Evolutionary conservation across 129 eudicot genomes (phyloP).

Genomic region (Chrysanthemum seticuspe): DNA sequence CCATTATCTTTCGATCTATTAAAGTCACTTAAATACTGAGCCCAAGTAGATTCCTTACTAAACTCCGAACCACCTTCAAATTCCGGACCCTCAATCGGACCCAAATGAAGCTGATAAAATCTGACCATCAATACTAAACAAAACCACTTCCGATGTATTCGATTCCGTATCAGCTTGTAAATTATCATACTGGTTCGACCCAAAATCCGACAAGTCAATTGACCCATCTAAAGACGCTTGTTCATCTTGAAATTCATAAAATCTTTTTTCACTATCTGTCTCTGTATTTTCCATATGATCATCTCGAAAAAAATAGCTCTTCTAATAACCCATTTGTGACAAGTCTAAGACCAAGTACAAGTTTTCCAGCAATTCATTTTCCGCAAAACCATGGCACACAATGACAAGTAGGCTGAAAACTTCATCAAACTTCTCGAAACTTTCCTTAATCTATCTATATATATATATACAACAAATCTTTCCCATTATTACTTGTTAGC

Average conservation of each 20-base stretch:
- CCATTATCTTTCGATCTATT: too few species aligned
- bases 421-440: constrained; percentile 74
- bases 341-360: constrained; percentile 55
- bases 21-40: constrained; percentile 46
- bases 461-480: too few species aligned
- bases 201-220: constrained; percentile 66
- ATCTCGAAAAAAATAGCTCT: constrained; percentile 34
- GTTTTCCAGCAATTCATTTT: constrained; percentile 42
- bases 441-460: constrained; percentile 41
- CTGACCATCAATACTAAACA: constrained; percentile 86
- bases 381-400: constrained; percentile 84
- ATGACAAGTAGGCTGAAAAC: constrained; percentile 89
- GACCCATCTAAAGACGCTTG: constrained; percentile 60
- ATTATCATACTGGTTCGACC: constrained; percentile 58
- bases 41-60: constrained; percentile 50
- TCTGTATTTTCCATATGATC: constrained; percentile 66
- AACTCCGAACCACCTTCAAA: constrained; percentile 43
- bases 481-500: too few species aligned
- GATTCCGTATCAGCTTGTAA: constrained; percentile 57
- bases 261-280: constrained; percentile 57
- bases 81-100: constrained; percentile 56
- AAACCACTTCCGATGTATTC: constrained; percentile 75
- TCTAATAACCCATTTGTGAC: too few species aligned
- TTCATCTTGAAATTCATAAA: constrained; percentile 82
- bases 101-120: constrained; percentile 78